A percentile compares a stretch with the other conserved stretches of the same genome.
Evolutionary conservation across 2,329 filamentous ascomycete genomes (phyloP).

Genomic region (Paecilomyces dactylethromorphus): DNA sequence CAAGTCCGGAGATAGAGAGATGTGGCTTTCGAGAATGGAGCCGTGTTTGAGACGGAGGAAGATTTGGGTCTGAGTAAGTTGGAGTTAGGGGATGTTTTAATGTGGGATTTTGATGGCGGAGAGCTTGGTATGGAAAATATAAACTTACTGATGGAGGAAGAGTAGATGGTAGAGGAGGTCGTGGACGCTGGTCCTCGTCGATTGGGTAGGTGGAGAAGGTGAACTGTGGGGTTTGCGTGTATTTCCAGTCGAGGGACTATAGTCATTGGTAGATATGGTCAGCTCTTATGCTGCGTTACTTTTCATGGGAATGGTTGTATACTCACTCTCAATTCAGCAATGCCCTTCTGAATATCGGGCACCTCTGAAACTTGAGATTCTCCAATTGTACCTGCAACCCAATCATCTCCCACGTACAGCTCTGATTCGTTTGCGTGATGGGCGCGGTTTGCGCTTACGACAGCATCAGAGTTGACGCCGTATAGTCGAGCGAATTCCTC

Average conservation of each 20-base stretch:
- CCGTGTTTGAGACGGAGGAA: conserved; percentile 37
- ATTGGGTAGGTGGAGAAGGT: conserved; percentile 58
- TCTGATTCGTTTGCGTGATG: conserved; percentile 23
- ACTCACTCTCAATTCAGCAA: conserved; percentile 50
- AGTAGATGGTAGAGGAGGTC: conserved; percentile 44
- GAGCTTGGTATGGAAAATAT: background rate
- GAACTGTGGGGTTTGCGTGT: conserved; percentile 79
- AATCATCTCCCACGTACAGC: conserved; percentile 25
- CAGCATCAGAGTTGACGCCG: conserved; percentile 31
- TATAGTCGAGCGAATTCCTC: conserved; percentile 65
- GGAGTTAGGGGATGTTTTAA: conserved; percentile 2
- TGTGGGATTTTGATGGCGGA: background rate
- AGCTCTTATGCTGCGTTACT: background rate
- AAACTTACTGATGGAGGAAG: conserved; percentile 42
- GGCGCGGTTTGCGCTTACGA: conserved; percentile 25
- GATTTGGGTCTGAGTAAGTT: conserved; percentile 29
- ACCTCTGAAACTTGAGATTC: conserved; percentile 40
- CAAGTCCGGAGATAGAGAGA: conserved; percentile 31
- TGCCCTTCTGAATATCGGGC: conserved; percentile 54
- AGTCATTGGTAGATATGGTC: conserved; percentile 1
- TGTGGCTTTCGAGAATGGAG: conserved; percentile 31
- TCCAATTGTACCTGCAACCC: conserved; percentile 43
- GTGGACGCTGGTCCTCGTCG: conserved; percentile 51
- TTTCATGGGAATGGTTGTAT: background rate
- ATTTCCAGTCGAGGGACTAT: conserved; percentile 60